phyloP scores from a whole-genome alignment of 352 stramenopile species.

The Globisporangium paroecandrum region DNA sequence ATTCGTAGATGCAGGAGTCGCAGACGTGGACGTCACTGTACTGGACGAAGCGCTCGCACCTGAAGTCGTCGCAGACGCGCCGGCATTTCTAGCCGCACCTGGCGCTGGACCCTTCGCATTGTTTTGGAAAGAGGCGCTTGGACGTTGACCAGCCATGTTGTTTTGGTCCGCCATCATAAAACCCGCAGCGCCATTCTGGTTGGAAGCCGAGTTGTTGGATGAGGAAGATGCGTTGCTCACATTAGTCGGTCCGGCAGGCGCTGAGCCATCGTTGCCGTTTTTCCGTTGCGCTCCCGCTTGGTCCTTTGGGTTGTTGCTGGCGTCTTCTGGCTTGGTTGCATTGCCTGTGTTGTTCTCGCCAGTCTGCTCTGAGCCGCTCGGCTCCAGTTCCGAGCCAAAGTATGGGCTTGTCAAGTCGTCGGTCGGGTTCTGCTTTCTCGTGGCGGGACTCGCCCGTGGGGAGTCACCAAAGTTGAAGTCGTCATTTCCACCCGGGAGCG shows the following conservation, averaged over 20 bases:
- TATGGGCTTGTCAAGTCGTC: slow-evolving; percentile 54
- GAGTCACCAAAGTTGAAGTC: slow-evolving; percentile 83
- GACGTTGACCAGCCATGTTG: slow-evolving; percentile 9
- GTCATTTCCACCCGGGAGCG: slow-evolving; percentile 42
- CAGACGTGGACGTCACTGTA: slow-evolving; percentile 18
- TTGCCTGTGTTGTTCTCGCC: slow-evolving; percentile 31
- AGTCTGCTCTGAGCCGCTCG: slow-evolving; percentile 27
- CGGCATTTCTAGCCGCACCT: slow-evolving; percentile 9
- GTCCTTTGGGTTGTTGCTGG: slow-evolving; percentile 22
- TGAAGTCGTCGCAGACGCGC: slow-evolving; percentile 15
- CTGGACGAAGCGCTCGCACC: slow-evolving; percentile 18
- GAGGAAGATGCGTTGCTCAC: not conserved
- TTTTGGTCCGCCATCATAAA: slow-evolving; percentile 23
- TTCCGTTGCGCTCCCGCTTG: slow-evolving; percentile 24
- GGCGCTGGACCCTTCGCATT: slow-evolving; percentile 3
- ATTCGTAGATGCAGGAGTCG: slow-evolving; percentile 33
- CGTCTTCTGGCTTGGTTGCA: slow-evolving; percentile 28
- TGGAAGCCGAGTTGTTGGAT: slow-evolving; percentile 10
- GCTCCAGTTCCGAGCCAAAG: slow-evolving; percentile 64
- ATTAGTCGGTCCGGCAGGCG: slow-evolving; percentile 19
- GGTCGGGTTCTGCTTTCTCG: slow-evolving; percentile 14
- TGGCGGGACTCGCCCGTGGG: slow-evolving; percentile 42
- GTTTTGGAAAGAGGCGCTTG: slow-evolving; percentile 15
- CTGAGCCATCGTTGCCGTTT: slow-evolving; percentile 18
- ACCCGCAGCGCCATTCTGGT: slow-evolving; percentile 7